Base-by-base conservation (phyloP, 1,284 basidiomycete species). In the Golubevia sp. region DNA sequence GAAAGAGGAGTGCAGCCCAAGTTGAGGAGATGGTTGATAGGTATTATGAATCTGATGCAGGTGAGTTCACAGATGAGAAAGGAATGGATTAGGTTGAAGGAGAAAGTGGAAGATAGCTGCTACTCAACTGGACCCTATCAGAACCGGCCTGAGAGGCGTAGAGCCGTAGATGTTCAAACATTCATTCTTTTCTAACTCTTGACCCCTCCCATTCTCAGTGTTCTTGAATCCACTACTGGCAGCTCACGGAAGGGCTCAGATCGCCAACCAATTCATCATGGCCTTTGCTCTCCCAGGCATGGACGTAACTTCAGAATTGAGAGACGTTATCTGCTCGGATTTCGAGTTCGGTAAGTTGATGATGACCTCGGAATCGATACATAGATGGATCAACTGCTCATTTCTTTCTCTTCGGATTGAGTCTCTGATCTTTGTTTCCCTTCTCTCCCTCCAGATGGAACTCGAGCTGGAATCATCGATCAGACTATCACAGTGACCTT, bases 381-480 rank as follows among this genome's bases (percentile, higher is more conserved):
- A 6, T 13, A 13, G 13, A 15, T 53, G 15, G n/a, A n/a, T n/a
- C 24, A 48, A 52, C 4, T 26, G 49, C 56, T 58, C 44, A 20
- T 54, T 54, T 11, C 15, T 11, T 11, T 11, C 11, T 21, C 52
- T 11, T 11, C 52, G 52, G 13, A 13, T 21, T 20, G 13, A 20
- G 30, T 6, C n/a, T 20, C 6, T n/a, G 20, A 24, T 21, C 7
- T 21, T 21, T 44, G 11, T 56, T 13, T 24, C 26, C 7, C 20
- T 56, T 24, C 26, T 24, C 56, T 15, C 6, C 7, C 23, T 23
- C 21, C 54, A 55, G 76, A 83, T 51, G 79, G 81, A 20, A 82
- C 79, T 2, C 68, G 81, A 4, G 79, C 81, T 13, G 81, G 81
- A n/a, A 82, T 83, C 67, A 82, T 83, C 55, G 79, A 83, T 63